phyloP scores from a whole-genome alignment of 306 rosid species.

The Oxytropis ochrocephala region DNA sequence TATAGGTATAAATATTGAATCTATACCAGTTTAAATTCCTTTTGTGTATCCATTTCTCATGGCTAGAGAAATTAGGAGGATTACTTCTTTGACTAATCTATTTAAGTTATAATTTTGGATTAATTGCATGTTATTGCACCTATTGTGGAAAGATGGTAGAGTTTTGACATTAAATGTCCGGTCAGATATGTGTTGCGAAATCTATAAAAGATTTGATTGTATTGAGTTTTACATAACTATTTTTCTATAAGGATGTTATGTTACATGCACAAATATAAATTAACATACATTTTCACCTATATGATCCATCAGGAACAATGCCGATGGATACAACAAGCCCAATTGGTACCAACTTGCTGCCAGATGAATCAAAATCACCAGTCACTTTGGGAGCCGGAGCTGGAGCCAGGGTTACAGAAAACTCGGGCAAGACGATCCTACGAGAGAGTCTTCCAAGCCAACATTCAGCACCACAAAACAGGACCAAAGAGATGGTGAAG shows the following conservation, averaged over 20 bases:
- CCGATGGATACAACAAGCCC: constrained; percentile 33
- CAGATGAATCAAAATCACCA: constrained; percentile 23
- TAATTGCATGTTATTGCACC: background rate
- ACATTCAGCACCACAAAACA: background rate
- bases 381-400: background rate
- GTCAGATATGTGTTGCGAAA: background rate
- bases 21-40: no score
- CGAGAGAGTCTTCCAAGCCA: constrained; percentile 3
- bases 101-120: background rate
- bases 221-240: background rate
- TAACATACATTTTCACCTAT: background rate
- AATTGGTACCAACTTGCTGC: background rate
- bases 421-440: background rate
- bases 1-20: no score
- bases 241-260: no score
- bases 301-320: constrained; percentile 7
- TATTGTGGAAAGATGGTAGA: background rate
- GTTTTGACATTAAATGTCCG: background rate
- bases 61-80: no score
- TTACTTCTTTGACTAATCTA: no score
- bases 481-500: constrained; percentile 27
- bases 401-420: background rate
- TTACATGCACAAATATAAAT: background rate
- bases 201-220: background rate
- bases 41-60: no score